Evolutionary conservation across 805 yeast genomes (phyloP).

Genomic region (Yarrowia hollandica): DNA sequence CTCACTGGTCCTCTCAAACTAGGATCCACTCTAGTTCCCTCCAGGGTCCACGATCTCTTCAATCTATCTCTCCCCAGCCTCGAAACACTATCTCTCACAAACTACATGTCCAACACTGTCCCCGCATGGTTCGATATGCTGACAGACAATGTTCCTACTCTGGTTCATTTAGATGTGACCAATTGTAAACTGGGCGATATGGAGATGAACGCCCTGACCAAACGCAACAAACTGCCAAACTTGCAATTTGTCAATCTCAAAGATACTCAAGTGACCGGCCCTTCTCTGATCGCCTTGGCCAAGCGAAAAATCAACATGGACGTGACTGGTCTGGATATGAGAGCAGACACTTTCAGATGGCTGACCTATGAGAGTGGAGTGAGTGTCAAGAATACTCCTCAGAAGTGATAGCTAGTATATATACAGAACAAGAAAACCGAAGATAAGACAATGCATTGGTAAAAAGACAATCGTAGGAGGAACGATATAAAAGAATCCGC

Average conservation of each 20-base stretch:
- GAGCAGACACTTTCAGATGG: conserved; percentile 14
- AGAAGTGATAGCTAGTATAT: not conserved
- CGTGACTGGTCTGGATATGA: conserved; percentile 9
- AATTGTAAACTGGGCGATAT: conserved; percentile 1
- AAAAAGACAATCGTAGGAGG: no score
- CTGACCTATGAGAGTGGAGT: conserved; percentile 3
- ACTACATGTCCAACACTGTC: not conserved
- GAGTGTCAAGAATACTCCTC: not conserved
- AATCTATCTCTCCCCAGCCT: not conserved
- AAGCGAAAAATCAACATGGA: not conserved
- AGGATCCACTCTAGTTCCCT: not conserved
- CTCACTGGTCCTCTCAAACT: conserved; percentile 4
- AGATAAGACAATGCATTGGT: not conserved
- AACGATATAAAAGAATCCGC: no score
- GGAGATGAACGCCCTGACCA: not conserved
- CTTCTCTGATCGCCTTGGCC: not conserved
- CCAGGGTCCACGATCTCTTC: not conserved
- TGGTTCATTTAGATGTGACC: conserved; percentile 4
- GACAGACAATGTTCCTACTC: not conserved
- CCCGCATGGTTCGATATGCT: conserved; percentile 16
- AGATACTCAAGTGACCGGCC: conserved; percentile 7
- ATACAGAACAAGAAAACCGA: not conserved
- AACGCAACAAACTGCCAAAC: not conserved
- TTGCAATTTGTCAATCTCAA: not conserved
- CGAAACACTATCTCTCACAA: not conserved